Percentiles rank a stretch among this genome's conserved stretches.
Conservation (phyloP, 2,329 filamentous ascomycete species). For the Botrytis aclada region DNA sequence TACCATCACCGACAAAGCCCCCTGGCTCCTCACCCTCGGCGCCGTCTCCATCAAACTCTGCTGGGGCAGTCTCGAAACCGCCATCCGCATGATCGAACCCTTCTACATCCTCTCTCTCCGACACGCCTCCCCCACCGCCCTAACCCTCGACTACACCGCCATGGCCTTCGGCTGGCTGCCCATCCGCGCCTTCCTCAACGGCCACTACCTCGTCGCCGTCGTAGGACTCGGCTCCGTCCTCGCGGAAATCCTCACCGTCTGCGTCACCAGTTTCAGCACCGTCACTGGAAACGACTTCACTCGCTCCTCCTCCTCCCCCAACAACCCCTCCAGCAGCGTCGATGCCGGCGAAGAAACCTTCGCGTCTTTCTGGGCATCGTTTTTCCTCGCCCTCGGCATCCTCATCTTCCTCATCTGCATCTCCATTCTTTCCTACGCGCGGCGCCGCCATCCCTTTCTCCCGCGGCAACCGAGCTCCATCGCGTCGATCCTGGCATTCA, state of each 20-base stretch:
- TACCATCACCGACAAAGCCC: slow-evolving; percentile 56
- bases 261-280: slow-evolving; percentile 62
- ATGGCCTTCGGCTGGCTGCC: slow-evolving; percentile 66
- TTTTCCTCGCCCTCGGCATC: slow-evolving; percentile 59
- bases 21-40: slow-evolving; percentile 63
- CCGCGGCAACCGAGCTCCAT: slow-evolving; percentile 78
- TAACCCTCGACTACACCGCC: slow-evolving; percentile 71
- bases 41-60: slow-evolving; percentile 65
- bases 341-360: slow-evolving; percentile 57
- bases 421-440: slow-evolving; percentile 56
- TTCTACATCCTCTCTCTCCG: slow-evolving; percentile 67
- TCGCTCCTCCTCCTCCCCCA: too few relatives aligned
- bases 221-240: slow-evolving; percentile 70
- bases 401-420: slow-evolving; percentile 56
- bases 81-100: slow-evolving; percentile 70
- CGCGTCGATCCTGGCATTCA: slow-evolving; percentile 70
- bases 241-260: slow-evolving; percentile 69
- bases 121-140: slow-evolving; percentile 61
- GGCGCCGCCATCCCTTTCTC: slow-evolving; percentile 66
- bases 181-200: slow-evolving; percentile 58
- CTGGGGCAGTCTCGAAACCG: slow-evolving; percentile 67
- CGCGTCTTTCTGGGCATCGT: slow-evolving; percentile 63
- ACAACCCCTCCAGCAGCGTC: not conserved
- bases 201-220: slow-evolving; percentile 62
- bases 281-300: slow-evolving; percentile 63